Evolutionary conservation across 176 grass and related monocot genomes (phyloP).

Genomic region (Lolium multiflorum): DNA sequence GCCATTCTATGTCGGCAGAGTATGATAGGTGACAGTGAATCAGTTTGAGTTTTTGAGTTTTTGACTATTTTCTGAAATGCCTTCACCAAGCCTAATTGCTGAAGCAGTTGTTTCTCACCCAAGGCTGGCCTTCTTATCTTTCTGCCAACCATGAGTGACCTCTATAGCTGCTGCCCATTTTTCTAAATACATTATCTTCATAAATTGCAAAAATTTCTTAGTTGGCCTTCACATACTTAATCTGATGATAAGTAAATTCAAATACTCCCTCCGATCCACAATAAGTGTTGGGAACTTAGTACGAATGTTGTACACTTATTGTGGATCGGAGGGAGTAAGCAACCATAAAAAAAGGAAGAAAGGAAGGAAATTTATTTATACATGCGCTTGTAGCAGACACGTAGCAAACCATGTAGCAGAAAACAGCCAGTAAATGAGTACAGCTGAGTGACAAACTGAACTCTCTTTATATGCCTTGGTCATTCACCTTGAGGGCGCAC

Average conservation of each 20-base stretch:
- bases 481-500: too few relatives aligned
- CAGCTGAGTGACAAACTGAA: too few relatives aligned
- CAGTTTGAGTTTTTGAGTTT: slow-evolving; percentile 14
- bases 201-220: background rate
- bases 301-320: too few relatives aligned
- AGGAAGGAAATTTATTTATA: too few relatives aligned
- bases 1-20: slow-evolving; percentile 7
- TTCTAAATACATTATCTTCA: background rate
- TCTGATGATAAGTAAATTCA: background rate
- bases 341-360: background rate
- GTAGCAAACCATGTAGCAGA: too few relatives aligned
- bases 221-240: slow-evolving; percentile 19
- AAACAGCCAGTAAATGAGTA: too few relatives aligned
- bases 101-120: background rate
- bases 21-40: slow-evolving; percentile 7
- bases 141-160: background rate
- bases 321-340: too few relatives aligned
- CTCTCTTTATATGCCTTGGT: too few relatives aligned
- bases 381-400: too few relatives aligned
- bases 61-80: background rate
- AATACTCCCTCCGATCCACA: too few relatives aligned
- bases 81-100: background rate
- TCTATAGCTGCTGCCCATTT: slow-evolving; percentile 6
- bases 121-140: background rate
- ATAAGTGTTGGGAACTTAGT: too few relatives aligned